Base-by-base conservation (phyloP, 2,329 filamentous ascomycete species). In the Penicillium concentricum region DNA sequence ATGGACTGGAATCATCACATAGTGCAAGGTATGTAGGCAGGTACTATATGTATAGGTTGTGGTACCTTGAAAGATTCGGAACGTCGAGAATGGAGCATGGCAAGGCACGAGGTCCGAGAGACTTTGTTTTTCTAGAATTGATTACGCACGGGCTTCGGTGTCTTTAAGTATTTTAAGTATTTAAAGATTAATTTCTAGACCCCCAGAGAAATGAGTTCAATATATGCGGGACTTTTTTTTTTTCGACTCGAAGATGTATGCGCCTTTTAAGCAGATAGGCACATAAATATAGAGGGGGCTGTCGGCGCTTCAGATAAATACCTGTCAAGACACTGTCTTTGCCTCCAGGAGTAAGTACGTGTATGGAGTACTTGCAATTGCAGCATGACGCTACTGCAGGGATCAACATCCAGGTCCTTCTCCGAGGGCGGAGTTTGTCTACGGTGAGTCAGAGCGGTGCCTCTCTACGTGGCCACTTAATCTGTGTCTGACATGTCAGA, bases 371-470 rank as follows among this genome's bases (percentile, higher is more conserved):
- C 24, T 16, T n/a, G 8, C 26, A 9, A 15, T 16, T 62, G 54
- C 56, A 54, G 56, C 61, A 65, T 63, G 59, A 63, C 62, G 62
- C 62, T 65, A 65, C 56, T 58, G 63, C 63, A 65, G 58, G 58
- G 58, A 66, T 63, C 56, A 42, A 32, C 51, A 44, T 20, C 34
- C 42, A 30, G 35, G 13, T 37, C 28, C 37, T 47, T 51, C 24
- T 16, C 24, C 30, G 47, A 50, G 15, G 30, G 38, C n/a, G 39
- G 43, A 54, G 18, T 38, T 38, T 48, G 35, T 41, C 35, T 39
- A 28, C 32, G 41, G 59, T 64, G 64, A 66, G 59, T 66, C 62
- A 64, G 54, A 58, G 56, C 7, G 43, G 42, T 43, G 22, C 10
- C 43, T 45, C 18, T 20, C 32, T 24, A 30, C 24, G 51, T 53